phyloP scores from a whole-genome alignment of 805 yeast genomes.

The Ogataea ganodermae region DNA sequence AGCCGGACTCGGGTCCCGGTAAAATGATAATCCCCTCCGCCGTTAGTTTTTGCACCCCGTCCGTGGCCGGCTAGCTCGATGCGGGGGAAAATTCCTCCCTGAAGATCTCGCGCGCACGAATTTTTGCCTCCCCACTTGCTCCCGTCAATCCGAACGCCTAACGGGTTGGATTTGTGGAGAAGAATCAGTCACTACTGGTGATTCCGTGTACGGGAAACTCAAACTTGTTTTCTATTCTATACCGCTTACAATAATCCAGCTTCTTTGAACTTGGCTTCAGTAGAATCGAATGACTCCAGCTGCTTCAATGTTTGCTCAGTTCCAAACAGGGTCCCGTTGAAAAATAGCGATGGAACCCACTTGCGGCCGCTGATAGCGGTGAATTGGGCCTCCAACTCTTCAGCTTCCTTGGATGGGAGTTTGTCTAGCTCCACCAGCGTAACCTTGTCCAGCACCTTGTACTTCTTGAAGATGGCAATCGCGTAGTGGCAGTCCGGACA shows the following conservation, averaged over 20 bases:
- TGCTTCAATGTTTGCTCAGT: slow-evolving; percentile 50
- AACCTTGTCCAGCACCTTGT: slow-evolving; percentile 50
- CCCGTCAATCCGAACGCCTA: neutral
- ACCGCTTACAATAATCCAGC: slow-evolving; percentile 30
- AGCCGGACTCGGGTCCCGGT: neutral
- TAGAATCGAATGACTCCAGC: slow-evolving; percentile 38
- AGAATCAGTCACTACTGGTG: neutral
- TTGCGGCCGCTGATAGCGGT: slow-evolving; percentile 57
- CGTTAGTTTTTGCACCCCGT: neutral
- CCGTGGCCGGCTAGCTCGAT: neutral
- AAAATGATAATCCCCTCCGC: neutral
- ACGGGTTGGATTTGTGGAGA: slow-evolving; percentile 3
- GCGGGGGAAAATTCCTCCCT: neutral
- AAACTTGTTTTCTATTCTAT: neutral
- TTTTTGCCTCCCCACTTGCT: neutral
- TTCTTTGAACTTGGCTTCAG: slow-evolving; percentile 38
- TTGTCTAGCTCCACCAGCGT: slow-evolving; percentile 64
- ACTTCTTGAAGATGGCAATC: slow-evolving; percentile 53
- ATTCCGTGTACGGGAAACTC: neutral
- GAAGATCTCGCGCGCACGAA: neutral
- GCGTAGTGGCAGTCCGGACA: slow-evolving; percentile 79
- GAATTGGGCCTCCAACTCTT: slow-evolving; percentile 54
- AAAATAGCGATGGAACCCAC: slow-evolving; percentile 71
- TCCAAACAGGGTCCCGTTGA: slow-evolving; percentile 60
- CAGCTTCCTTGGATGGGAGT: slow-evolving; percentile 51